These are phyloP conservation scores for Tilletiopsis washingtonensis DNA, from an alignment of 1,284 basidiomycete genomes.

Conservation along the genomic window DNA sequence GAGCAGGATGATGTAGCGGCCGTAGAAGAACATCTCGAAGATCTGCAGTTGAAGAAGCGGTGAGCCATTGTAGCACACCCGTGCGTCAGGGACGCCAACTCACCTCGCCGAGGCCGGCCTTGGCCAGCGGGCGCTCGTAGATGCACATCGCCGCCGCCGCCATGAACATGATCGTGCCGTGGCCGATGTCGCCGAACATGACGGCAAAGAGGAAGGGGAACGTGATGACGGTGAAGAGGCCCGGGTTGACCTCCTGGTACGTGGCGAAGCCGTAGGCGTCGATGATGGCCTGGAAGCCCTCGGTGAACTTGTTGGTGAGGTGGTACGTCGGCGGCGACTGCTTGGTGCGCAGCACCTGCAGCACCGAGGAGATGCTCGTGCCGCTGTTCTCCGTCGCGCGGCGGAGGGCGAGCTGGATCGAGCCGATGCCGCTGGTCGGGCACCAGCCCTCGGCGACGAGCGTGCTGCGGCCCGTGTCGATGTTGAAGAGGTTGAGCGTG, in stretches of 20 bases:
- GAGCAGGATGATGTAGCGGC: slow-evolving; percentile 94
- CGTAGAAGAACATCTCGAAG: slow-evolving; percentile 82
- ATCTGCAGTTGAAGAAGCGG: slow-evolving; percentile 56
- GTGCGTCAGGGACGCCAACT: background rate
- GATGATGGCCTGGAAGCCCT: slow-evolving; percentile 96
- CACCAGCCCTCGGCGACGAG: slow-evolving; percentile 97
- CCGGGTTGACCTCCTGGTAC: slow-evolving; percentile 97
- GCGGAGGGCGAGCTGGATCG: slow-evolving; percentile 78
- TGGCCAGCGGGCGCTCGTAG: slow-evolving; percentile 71
- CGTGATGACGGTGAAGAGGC: slow-evolving; percentile 83
- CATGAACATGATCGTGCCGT: slow-evolving; percentile 75
- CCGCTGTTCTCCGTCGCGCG: slow-evolving; percentile 94
- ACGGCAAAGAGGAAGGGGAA: slow-evolving; percentile 99
- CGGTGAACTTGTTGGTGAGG: slow-evolving; percentile 91
- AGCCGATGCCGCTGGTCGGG: slow-evolving; percentile 78
- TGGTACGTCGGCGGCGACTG: slow-evolving; percentile 94
- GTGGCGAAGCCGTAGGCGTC: slow-evolving; percentile 91
- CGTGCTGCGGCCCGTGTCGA: slow-evolving; percentile 86
- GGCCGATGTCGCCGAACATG: slow-evolving; percentile 99
- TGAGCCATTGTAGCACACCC: background rate
- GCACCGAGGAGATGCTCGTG: slow-evolving; percentile 80
- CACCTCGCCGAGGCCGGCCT: slow-evolving; percentile 64
- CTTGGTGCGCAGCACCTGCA: slow-evolving; percentile 80
- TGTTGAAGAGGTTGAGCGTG: slow-evolving; percentile 61
- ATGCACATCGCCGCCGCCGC: slow-evolving; percentile 77